Percentiles rank a stretch among this genome's conserved stretches.
Evolutionary conservation across 2,329 filamentous ascomycete genomes (phyloP).

Genomic region (Neofusicoccum kwambonambiense): DNA sequence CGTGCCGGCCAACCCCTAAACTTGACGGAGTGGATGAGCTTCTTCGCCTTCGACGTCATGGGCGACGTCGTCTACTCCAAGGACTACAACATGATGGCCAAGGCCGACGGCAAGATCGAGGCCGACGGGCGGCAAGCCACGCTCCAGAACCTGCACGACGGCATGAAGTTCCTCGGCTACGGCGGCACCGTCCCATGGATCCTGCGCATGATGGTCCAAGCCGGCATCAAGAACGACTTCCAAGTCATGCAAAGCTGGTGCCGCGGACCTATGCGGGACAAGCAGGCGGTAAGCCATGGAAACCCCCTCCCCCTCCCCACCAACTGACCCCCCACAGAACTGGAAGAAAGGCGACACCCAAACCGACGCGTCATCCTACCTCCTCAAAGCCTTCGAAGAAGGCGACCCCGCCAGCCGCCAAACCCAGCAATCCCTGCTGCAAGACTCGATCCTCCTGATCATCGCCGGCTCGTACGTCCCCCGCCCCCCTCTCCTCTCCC

Average conservation of each 20-base stretch:
- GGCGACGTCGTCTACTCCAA: slow-evolving; percentile 46
- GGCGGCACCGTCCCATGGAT: slow-evolving; percentile 39
- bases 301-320: not conserved
- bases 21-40: slow-evolving; percentile 37
- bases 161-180: slow-evolving; percentile 36
- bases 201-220: slow-evolving; percentile 27
- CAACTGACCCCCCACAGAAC: not conserved
- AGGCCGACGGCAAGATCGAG: slow-evolving; percentile 26
- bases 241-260: not conserved
- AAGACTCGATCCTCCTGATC: slow-evolving; percentile 36
- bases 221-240: not conserved
- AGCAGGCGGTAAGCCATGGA: not conserved
- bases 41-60: slow-evolving; percentile 52
- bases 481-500: not conserved
- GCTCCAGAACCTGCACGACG: slow-evolving; percentile 29
- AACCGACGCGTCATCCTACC: slow-evolving; percentile 41
- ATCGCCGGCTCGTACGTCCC: slow-evolving; percentile 27
- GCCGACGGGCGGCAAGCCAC: slow-evolving; percentile 21
- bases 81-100: slow-evolving; percentile 39
- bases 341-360: slow-evolving; percentile 28
- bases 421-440: slow-evolving; percentile 25
- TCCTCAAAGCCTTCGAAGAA: slow-evolving; percentile 40
- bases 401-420: slow-evolving; percentile 33
- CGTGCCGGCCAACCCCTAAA: slow-evolving; percentile 24
- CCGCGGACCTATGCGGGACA: not conserved